Percentiles rank a stretch among this genome's conserved stretches.
Evolutionary conservation across 495 filamentous ascomycete species (phyloP).

Genomic region (Penicillium bovifimosum): DNA sequence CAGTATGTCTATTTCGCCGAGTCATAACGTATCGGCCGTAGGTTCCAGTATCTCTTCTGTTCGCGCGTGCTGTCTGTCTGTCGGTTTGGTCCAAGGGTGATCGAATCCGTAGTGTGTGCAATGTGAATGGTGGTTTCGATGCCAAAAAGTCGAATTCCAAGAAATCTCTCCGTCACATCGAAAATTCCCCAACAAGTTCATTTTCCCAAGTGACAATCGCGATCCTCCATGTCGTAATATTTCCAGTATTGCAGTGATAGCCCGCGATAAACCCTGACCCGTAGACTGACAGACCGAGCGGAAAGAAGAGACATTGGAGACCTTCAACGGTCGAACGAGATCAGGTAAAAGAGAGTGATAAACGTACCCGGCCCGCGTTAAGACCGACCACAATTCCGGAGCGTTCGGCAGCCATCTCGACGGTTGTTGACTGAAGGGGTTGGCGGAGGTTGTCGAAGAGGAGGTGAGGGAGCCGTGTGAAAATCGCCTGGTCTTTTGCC

Average conservation of each 20-base stretch:
- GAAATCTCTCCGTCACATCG: neutral
- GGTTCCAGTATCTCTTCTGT: constrained; percentile 1
- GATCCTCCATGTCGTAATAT: neutral
- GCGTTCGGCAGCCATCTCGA: constrained; percentile 59
- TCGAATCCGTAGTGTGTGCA: constrained; percentile 1
- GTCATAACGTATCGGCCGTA: neutral
- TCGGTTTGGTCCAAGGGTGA: neutral
- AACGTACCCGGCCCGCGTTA: constrained; percentile 85
- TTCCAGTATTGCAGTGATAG: neutral
- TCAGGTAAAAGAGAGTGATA: constrained; percentile 12
- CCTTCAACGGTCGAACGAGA: constrained; percentile 4
- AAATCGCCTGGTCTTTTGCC: constrained; percentile 32
- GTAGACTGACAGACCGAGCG: constrained; percentile 13
- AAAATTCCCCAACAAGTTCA: neutral
- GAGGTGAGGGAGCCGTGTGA: constrained; percentile 32
- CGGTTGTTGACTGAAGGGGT: constrained; percentile 40
- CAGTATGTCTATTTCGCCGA: constrained; percentile 23
- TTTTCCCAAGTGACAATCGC: neutral
- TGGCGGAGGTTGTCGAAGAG: constrained; percentile 44
- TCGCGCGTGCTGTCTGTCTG: neutral
- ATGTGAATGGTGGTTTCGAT: constrained; percentile 8
- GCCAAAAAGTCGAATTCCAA: neutral
- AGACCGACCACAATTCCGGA: constrained; percentile 74
- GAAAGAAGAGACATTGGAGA: constrained; percentile 15
- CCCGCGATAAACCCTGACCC: constrained; percentile 12